A percentile compares a stretch with the other conserved stretches of the same genome.
phyloP scores from a whole-genome alignment of 2,329 filamentous ascomycete species.

The Leptosphaerulina australis region DNA sequence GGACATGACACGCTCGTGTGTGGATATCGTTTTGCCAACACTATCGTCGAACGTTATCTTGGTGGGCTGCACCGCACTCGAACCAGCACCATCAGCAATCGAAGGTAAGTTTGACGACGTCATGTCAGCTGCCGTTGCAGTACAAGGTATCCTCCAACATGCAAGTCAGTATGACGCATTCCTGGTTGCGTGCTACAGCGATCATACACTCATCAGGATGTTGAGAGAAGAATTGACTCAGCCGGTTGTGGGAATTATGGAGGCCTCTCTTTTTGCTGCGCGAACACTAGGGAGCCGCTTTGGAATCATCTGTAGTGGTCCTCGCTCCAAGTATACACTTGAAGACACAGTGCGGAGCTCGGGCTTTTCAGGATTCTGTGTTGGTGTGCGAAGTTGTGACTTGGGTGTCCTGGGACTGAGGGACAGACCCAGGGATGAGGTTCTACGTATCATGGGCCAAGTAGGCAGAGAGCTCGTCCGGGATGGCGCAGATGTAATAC shows the following conservation, averaged over 20 bases:
- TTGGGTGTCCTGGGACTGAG: slow-evolving; percentile 56
- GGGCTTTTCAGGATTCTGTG: slow-evolving; percentile 52
- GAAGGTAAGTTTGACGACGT: slow-evolving; percentile 59
- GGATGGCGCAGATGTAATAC: slow-evolving; percentile 52
- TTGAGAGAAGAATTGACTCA: slow-evolving; percentile 54
- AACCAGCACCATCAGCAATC: slow-evolving; percentile 58
- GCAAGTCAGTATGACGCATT: slow-evolving; percentile 55
- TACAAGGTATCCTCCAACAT: slow-evolving; percentile 54
- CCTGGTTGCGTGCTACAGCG: slow-evolving; percentile 58
- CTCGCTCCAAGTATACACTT: slow-evolving; percentile 50
- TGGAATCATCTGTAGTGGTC: slow-evolving; percentile 53
- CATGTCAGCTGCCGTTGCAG: slow-evolving; percentile 57
- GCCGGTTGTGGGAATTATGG: slow-evolving; percentile 59
- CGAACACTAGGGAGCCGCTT: slow-evolving; percentile 57
- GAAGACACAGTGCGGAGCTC: slow-evolving; percentile 51
- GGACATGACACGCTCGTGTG: slow-evolving; percentile 56
- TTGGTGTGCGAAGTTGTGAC: slow-evolving; percentile 51
- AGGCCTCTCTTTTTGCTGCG: slow-evolving; percentile 57
- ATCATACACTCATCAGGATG: slow-evolving; percentile 55
- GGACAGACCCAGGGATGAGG: slow-evolving; percentile 47
- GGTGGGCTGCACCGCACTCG: slow-evolving; percentile 58
- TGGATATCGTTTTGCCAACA: slow-evolving; percentile 51
- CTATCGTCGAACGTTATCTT: slow-evolving; percentile 57
- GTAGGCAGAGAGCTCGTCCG: slow-evolving; percentile 50
- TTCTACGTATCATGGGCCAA: slow-evolving; percentile 48